phyloP scores from a whole-genome alignment of 805 yeast species.

The Metschnikowia kunwiensis region DNA sequence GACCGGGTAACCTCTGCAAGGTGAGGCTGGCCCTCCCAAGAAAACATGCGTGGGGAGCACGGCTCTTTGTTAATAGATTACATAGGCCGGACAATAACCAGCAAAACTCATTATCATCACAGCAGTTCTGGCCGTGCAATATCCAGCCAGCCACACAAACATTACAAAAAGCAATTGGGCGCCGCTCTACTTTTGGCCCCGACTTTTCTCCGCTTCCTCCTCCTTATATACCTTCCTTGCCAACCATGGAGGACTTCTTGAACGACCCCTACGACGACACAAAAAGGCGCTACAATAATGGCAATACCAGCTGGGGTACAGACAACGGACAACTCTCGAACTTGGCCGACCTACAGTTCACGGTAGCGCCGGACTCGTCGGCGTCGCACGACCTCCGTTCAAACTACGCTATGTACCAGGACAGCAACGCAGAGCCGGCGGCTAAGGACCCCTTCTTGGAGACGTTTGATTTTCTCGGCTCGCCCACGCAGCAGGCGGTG shows the following conservation, averaged over 20 bases:
- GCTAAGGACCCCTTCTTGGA: constrained; percentile 17
- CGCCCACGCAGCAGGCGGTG: constrained; percentile 14
- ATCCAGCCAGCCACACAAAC: background rate
- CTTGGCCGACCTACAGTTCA: constrained; percentile 10
- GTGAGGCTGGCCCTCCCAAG: constrained; percentile 9
- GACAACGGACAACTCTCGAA: constrained; percentile 2
- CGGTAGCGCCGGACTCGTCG: constrained; percentile 5
- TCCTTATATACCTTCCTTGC: background rate
- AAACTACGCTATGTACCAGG: constrained; percentile 3
- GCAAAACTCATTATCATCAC: too few species aligned
- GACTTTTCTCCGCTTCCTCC: background rate
- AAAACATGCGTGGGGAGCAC: constrained; percentile 3
- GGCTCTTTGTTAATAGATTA: background rate
- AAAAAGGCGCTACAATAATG: constrained; percentile 1
- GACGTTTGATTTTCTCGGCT: constrained; percentile 18
- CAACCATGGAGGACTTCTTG: constrained; percentile 13
- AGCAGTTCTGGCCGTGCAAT: too few species aligned
- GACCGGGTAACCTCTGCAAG: constrained; percentile 10
- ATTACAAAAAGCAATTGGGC: constrained; percentile 1
- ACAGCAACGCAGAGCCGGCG: background rate
- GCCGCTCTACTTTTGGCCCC: background rate
- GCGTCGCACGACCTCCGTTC: constrained; percentile 2
- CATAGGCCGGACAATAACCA: constrained; percentile 1
- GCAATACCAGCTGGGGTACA: constrained; percentile 1
- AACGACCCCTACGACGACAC: constrained; percentile 13